Conservation (phyloP, 169 alveolate species). For the Plasmodium relictum region DNA sequence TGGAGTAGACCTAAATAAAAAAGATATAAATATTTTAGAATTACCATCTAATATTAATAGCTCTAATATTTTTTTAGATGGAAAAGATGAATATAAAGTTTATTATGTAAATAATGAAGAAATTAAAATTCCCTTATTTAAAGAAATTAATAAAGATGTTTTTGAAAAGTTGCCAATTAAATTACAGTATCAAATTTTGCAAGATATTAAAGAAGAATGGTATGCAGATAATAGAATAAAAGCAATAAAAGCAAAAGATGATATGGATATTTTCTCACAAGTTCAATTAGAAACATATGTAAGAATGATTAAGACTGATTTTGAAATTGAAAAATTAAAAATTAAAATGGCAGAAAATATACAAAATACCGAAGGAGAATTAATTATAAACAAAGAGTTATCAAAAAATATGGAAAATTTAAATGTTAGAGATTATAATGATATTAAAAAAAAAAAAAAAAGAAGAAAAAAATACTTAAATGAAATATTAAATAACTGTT, state of each 20-base stretch:
- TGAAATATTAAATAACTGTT: conserved; percentile 32
- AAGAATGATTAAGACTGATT: conserved; percentile 86
- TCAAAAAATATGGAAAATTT: conserved; percentile 26
- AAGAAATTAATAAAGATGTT: conserved; percentile 84
- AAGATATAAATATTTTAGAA: conserved; percentile 61
- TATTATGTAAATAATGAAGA: conserved; percentile 73
- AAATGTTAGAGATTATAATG: conserved; percentile 54
- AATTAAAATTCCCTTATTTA: conserved; percentile 69
- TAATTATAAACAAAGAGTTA: conserved; percentile 38
- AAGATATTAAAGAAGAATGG: conserved; percentile 88
- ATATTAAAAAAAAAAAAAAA: conserved; percentile 35
- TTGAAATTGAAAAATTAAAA: conserved; percentile 88
- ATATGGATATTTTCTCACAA: conserved; percentile 87
- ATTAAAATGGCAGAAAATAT: conserved; percentile 81
- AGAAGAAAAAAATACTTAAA: conserved; percentile 44
- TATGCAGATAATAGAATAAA: conserved; percentile 84
- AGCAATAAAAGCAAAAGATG: conserved; percentile 84
- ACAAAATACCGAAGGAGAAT: conserved; percentile 66
- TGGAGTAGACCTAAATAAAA: not conserved
- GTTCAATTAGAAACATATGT: conserved; percentile 89
- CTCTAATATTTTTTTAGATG: conserved; percentile 28
- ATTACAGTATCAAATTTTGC: conserved; percentile 86
- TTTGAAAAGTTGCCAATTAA: conserved; percentile 85
- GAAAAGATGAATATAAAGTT: conserved; percentile 75
- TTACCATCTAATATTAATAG: conserved; percentile 12